These are phyloP conservation scores for Colletotrichum shisoi DNA, from an alignment of 2,329 filamentous ascomycete genomes.

Conservation along the genomic window DNA sequence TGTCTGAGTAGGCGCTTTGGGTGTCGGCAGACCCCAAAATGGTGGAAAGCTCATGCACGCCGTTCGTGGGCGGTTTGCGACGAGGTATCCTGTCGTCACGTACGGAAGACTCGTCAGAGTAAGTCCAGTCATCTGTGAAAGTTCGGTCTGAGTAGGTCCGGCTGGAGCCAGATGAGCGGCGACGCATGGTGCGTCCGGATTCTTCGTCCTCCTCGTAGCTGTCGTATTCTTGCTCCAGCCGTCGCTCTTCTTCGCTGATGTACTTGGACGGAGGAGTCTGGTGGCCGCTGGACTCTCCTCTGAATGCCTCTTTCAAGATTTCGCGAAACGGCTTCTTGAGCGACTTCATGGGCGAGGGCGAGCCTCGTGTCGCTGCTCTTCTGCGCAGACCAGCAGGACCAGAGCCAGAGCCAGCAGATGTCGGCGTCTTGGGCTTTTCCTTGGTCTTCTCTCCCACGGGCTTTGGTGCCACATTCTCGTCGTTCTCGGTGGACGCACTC, in stretches of 20 bases:
- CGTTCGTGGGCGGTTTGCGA: slow-evolving; percentile 61
- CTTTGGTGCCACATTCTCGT: slow-evolving; percentile 30
- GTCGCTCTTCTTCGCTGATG: slow-evolving; percentile 57
- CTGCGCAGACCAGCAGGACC: slow-evolving; percentile 58
- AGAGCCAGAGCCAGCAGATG: slow-evolving; percentile 49
- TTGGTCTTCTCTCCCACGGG: slow-evolving; percentile 34
- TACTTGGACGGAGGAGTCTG: slow-evolving; percentile 57
- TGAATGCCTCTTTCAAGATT: slow-evolving; percentile 67
- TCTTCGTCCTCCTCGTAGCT: slow-evolving; percentile 42
- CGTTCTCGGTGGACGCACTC: slow-evolving; percentile 33
- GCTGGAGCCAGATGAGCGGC: slow-evolving; percentile 47
- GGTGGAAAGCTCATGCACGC: slow-evolving; percentile 64
- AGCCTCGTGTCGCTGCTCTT: slow-evolving; percentile 62
- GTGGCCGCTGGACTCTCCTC: slow-evolving; percentile 64
- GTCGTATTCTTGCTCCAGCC: slow-evolving; percentile 42
- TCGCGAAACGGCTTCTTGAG: slow-evolving; percentile 64
- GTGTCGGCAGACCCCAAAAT: slow-evolving; percentile 62
- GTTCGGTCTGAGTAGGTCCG: slow-evolving; percentile 43
- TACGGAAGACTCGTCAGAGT: slow-evolving; percentile 43
- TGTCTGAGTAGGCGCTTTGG: slow-evolving; percentile 58
- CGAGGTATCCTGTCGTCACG: slow-evolving; percentile 44
- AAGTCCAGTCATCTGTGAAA: slow-evolving; percentile 31
- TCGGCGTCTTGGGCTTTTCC: slow-evolving; percentile 45
- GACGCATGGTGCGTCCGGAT: slow-evolving; percentile 38
- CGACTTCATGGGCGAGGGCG: slow-evolving; percentile 59